phyloP scores from a whole-genome alignment of 495 filamentous ascomycete genomes.

The Podospora sp. region DNA sequence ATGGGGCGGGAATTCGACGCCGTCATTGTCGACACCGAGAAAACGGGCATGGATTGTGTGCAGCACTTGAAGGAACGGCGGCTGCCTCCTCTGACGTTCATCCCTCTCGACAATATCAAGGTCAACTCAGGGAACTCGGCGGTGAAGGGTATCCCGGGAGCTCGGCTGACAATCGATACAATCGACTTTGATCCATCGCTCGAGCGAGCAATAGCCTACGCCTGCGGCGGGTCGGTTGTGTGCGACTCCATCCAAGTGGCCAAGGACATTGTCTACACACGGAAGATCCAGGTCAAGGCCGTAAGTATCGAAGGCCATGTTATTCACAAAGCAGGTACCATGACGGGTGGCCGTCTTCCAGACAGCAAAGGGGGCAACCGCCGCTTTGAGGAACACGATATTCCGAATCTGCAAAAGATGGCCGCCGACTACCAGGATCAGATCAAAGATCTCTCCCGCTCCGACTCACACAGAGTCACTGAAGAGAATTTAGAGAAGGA shows the following conservation, averaged over 20 bases:
- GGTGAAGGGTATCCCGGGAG: constrained; percentile 83
- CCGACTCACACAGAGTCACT: constrained; percentile 68
- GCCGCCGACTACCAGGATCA: constrained; percentile 71
- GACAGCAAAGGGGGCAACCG: constrained; percentile 72
- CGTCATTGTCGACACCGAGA: constrained; percentile 94
- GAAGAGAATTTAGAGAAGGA: constrained; percentile 84
- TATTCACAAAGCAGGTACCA: constrained; percentile 94
- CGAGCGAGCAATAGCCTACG: constrained; percentile 90
- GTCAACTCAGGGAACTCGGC: constrained; percentile 85
- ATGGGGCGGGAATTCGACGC: constrained; percentile 92
- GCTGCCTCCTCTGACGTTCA: constrained; percentile 82
- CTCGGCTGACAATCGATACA: constrained; percentile 89
- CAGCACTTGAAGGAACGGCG: constrained; percentile 90
- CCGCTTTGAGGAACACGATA: constrained; percentile 85
- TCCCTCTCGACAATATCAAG: constrained; percentile 96
- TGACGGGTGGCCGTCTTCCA: constrained; percentile 88
- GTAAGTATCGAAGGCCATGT: constrained; percentile 90
- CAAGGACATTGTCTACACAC: constrained; percentile 85
- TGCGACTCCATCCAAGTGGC: constrained; percentile 86
- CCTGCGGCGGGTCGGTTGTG: constrained; percentile 93
- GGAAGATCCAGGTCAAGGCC: constrained; percentile 85
- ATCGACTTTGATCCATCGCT: constrained; percentile 89
- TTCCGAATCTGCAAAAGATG: constrained; percentile 72
- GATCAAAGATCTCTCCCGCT: constrained; percentile 72
- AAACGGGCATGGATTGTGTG: constrained; percentile 90